phyloP scores from a whole-genome alignment of 1,284 basidiomycete species.

The Leccinum colubrinum region DNA sequence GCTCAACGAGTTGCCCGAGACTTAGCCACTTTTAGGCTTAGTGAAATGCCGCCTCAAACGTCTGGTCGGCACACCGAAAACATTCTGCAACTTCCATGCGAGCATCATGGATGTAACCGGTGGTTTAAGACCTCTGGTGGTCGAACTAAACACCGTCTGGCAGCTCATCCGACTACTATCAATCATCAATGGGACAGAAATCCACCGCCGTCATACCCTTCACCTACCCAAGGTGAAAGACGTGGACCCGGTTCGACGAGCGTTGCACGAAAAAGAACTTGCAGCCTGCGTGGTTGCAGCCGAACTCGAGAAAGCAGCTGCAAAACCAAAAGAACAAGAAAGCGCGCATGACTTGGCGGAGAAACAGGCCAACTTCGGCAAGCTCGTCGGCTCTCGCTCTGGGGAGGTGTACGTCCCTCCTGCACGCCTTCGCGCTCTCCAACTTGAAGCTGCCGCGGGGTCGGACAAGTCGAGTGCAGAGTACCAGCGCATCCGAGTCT shows the following conservation, averaged over 20 bases:
- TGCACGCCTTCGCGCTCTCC: constrained; percentile 87
- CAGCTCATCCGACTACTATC: too few species aligned
- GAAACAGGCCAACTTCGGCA: constrained; percentile 78
- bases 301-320: constrained; percentile 62
- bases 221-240: constrained; percentile 63
- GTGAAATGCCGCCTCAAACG: too few species aligned
- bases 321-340: constrained; percentile 45
- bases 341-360: constrained; percentile 54
- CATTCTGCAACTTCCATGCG: too few species aligned
- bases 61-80: too few species aligned
- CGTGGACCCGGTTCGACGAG: constrained; percentile 71
- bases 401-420: constrained; percentile 94
- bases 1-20: too few species aligned
- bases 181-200: too few species aligned
- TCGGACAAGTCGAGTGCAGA: constrained; percentile 89
- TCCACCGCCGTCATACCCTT: too few species aligned
- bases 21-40: too few species aligned
- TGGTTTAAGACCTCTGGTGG: too few species aligned
- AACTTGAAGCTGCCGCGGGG: constrained; percentile 68
- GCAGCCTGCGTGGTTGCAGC: constrained; percentile 70
- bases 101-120: too few species aligned
- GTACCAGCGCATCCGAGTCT: constrained; percentile 82
- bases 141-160: too few species aligned
- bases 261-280: constrained; percentile 77
- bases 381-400: constrained; percentile 74